Conservation (phyloP, 2,329 filamentous ascomycete species). For the Calonectria pseudoturangicola region DNA sequence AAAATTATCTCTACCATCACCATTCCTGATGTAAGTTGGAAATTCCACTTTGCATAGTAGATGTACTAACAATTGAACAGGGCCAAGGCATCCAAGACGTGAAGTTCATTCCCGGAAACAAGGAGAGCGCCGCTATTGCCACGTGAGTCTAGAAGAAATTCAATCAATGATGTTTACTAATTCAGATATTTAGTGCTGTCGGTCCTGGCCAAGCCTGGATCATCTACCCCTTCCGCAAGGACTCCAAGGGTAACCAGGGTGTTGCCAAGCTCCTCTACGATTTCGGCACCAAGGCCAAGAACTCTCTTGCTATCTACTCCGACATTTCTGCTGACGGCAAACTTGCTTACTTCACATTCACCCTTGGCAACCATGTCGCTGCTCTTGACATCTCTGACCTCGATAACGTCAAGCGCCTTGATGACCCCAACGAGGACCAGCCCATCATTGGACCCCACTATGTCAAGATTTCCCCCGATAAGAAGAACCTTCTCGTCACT, state of each 20-base stretch:
- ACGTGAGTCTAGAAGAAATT: conserved; percentile 59
- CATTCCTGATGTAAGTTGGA: conserved; percentile 70
- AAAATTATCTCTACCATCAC: conserved; percentile 77
- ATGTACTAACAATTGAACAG: conserved; percentile 46
- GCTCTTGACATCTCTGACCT: conserved; percentile 77
- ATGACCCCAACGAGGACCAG: conserved; percentile 75
- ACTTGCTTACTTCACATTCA: conserved; percentile 76
- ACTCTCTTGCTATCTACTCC: conserved; percentile 76
- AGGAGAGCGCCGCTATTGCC: conserved; percentile 74
- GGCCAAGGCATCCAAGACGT: conserved; percentile 78
- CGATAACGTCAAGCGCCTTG: conserved; percentile 75
- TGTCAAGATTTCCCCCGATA: conserved; percentile 78
- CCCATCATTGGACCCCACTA: conserved; percentile 78
- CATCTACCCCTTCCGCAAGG: conserved; percentile 77
- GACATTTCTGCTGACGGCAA: conserved; percentile 76
- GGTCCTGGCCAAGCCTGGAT: conserved; percentile 77
- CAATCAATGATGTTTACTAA: neutral
- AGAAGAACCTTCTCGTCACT: conserved; percentile 78
- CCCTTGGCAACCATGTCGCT: conserved; percentile 75
- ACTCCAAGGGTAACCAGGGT: conserved; percentile 73
- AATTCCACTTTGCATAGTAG: fast-evolving
- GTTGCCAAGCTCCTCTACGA: conserved; percentile 75
- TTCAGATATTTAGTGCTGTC: conserved; percentile 64
- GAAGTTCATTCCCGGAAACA: conserved; percentile 78
- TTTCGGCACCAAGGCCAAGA: conserved; percentile 72